A percentile compares a stretch with the other conserved stretches of the same genome.
phyloP scores from a whole-genome alignment of 2,329 filamentous ascomycete species.

The Fusarium brevicatenulatum region DNA sequence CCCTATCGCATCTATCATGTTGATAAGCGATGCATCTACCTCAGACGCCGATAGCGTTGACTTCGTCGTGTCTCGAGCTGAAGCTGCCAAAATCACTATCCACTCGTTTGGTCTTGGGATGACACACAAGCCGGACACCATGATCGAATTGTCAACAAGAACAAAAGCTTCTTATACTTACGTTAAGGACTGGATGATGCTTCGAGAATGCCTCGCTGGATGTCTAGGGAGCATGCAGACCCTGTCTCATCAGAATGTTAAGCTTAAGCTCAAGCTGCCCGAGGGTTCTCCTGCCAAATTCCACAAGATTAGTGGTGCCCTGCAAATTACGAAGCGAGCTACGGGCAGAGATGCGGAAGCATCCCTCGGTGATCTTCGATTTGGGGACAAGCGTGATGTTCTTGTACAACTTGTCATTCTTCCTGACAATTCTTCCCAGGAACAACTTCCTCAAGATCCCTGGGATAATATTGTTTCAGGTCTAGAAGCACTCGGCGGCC shows the following conservation, averaged over 20 bases:
- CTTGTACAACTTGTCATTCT: constrained; percentile 93
- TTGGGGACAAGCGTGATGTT: constrained; percentile 94
- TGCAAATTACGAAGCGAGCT: constrained; percentile 96
- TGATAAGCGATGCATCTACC: constrained; percentile 97
- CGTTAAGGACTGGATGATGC: constrained; percentile 99
- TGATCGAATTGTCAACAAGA: constrained; percentile 95
- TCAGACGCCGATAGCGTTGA: constrained; percentile 95
- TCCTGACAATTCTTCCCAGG: constrained; percentile 83
- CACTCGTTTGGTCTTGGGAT: constrained; percentile 96
- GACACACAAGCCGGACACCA: constrained; percentile 97
- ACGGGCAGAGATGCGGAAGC: constrained; percentile 95
- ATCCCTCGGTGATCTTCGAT: constrained; percentile 88
- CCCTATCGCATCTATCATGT: constrained; percentile 91
- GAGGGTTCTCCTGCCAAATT: constrained; percentile 98
- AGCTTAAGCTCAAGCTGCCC: constrained; percentile 90
- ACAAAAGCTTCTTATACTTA: constrained; percentile 98
- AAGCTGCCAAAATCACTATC: constrained; percentile 97
- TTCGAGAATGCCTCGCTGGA: constrained; percentile 93
- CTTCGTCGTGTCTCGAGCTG: constrained; percentile 95
- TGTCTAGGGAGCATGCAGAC: constrained; percentile 93
- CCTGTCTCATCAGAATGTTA: constrained; percentile 97
- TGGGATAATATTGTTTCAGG: constrained; percentile 99
- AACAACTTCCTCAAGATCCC: constrained; percentile 88
- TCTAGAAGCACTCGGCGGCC: constrained; percentile 89
- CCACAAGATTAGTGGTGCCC: constrained; percentile 95